Evolutionary conservation across 176 grass and related monocot genomes (phyloP), one percentile per base, ranked within the genome.

Genomic region (Areca catechu): DNA sequence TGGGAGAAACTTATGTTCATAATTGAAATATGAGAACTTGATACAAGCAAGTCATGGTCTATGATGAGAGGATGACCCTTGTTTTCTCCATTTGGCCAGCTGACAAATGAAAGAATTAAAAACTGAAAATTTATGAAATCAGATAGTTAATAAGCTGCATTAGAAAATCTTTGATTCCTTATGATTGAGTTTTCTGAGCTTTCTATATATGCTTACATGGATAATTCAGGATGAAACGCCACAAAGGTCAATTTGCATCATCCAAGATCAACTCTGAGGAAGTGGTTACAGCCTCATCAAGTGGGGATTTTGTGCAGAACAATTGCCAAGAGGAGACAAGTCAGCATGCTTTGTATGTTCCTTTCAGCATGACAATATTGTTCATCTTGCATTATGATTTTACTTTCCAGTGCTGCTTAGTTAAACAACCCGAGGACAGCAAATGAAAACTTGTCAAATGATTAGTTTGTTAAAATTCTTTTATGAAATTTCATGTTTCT

Each of bases 201-300:
- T 43, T 43, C 34, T 5, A 43, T 43, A 43, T 10, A 14, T 53
- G 24, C 51, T 53, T 51, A 27, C 51, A 15, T 19, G 16, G 22
- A 66, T 53, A 10, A 66, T 49, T 53, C 64, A 75, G 81, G 56
- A 84, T 84, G 62, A 47, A 73, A 19, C 81, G 76, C 16, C 48
- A 14, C 27, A 71, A 62, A 48, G 81, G 81, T 23, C 73, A 74
- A n/a, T 84, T 84, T 71, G 66, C 55, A 5, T 54, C 54, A 15
- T 65, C 64, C 15, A 56, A 19, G 1, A 48, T 10, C 55, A 62
- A 21, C 16, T 16, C 59, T 55, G 61, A 20, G 4, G n/a, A 49
- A 30, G 30, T 24, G 4, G 29, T 20, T 5, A 20, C 57, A 60
- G 15, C 21, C 1, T 3, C 14, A 16, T 49, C 34, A 16, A 60